Conservation (phyloP, 108 stramenopile genomes). For the Cyclotella baltica region DNA sequence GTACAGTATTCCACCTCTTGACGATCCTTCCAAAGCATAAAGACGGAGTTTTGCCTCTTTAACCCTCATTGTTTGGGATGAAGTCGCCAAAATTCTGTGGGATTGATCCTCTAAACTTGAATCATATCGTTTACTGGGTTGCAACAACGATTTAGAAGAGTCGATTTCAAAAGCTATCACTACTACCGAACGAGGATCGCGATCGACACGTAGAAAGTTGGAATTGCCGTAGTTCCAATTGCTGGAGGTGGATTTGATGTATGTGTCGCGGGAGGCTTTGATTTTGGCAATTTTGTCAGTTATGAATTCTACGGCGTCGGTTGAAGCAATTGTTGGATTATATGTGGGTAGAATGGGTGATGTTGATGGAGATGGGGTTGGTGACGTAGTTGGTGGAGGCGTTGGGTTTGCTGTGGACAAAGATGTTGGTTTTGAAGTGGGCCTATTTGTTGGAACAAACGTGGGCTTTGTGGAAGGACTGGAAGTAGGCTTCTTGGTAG, state of each 20-base stretch:
- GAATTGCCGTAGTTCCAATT: conserved; percentile 3
- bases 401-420: not conserved
- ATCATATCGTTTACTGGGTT: conserved; percentile 9
- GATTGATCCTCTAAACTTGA: not conserved
- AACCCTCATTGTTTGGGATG: not conserved
- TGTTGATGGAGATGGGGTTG: not conserved
- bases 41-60: conserved; percentile 1
- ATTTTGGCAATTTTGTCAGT: not conserved
- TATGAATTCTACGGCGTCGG: not conserved
- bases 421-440: not conserved
- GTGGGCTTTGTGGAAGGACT: not conserved
- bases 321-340: conserved; percentile 6
- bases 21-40: not conserved
- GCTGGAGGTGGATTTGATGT: not conserved
- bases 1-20: not conserved
- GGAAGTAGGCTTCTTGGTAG: not conserved
- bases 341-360: not conserved
- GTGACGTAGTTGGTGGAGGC: not conserved
- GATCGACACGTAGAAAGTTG: conserved; percentile 1
- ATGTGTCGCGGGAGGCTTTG: conserved; percentile 4
- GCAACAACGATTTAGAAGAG: not conserved
- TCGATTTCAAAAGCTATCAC: conserved; percentile 18
- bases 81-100: not conserved
- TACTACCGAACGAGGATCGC: not conserved
- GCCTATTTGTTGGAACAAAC: not conserved